Evolutionary conservation across 352 stramenopile genomes (phyloP), one percentile per base, ranked within the genome.

Genomic region (Phytophthora tubulina): DNA sequence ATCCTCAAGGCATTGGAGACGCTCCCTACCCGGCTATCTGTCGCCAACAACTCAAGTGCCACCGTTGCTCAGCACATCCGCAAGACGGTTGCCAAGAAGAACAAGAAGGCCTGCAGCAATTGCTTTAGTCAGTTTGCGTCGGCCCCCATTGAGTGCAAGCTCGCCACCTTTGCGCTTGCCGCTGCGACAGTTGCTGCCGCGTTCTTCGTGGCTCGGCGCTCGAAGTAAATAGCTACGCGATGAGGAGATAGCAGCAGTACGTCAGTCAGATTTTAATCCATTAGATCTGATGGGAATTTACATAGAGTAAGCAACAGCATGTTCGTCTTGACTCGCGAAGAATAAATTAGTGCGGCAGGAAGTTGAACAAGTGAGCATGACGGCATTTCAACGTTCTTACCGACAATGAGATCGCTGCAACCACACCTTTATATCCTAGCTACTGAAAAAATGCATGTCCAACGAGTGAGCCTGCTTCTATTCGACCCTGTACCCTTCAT

Each of bases 1-100:
- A 82, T 92, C 62, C 78, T 96, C 30, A 86, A 95, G 75, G 73
- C 85, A 21, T 70, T 96, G 7, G 90, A 96, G 76, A 75, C 60
- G 9, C 75, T 95, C 13, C 81, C 90, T 1, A 95, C 85, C 36
- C 87, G 84, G 3, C 78, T 88, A 44, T 57, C 83, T 17, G 75
- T 88, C n/a, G 77, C 78, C 9, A 80, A 86, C 45, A 96, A 96
- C 73, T 84, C 82, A 21, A 86, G 73, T 9, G 63, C 63, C n/a
- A 78, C 77, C 6, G 85, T 96, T 14, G 85, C 82, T 31, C 45
- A 80, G 75, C 78, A 92, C 56, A 82, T 96, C 54, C 80, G 80
- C 38, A 77, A 84, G 66, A 78, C 61, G 2, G 45, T 76, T 27
- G 60, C 60, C 2, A 72, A 73, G 56, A 77, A 74, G 59, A 73